These are phyloP conservation scores for Botrytis elliptica DNA, from an alignment of 2,329 filamentous ascomycete species.

Conservation along the genomic window DNA sequence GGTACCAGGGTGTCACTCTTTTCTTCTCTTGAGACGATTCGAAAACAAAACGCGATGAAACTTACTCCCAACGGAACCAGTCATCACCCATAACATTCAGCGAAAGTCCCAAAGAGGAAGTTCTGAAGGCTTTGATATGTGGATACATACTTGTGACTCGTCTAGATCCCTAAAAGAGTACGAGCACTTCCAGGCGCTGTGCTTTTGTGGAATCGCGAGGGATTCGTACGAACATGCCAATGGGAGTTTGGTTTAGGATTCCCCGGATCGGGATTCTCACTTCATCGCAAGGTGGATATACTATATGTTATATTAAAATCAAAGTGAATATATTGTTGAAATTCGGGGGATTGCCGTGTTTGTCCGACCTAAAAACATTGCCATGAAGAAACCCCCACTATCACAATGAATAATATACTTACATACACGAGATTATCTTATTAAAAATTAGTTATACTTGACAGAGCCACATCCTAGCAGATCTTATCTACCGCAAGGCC, in stretches of 20 bases:
- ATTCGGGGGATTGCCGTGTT: not conserved
- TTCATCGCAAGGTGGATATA: not conserved
- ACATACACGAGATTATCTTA: not conserved
- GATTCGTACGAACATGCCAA: not conserved
- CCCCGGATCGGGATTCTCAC: not conserved
- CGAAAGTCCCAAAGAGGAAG: not conserved
- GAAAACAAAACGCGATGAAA: not conserved
- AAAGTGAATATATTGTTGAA: not conserved
- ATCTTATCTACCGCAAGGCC: not conserved
- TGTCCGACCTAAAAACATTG: not conserved
- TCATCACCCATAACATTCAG: not conserved
- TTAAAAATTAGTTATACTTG: not conserved
- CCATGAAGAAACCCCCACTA: not conserved
- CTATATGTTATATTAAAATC: not conserved
- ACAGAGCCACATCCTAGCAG: not conserved
- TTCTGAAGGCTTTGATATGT: slow-evolving; percentile 4
- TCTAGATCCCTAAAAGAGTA: not conserved
- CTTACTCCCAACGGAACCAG: not conserved
- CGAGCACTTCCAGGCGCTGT: not conserved
- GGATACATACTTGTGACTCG: not conserved
- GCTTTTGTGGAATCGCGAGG: not conserved
- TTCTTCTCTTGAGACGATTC: not conserved
- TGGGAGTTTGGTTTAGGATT: not conserved
- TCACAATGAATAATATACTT: not conserved
- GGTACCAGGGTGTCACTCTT: not conserved